phyloP scores from a whole-genome alignment of 2,329 filamentous ascomycete species.

The Cordyceps cicadae region DNA sequence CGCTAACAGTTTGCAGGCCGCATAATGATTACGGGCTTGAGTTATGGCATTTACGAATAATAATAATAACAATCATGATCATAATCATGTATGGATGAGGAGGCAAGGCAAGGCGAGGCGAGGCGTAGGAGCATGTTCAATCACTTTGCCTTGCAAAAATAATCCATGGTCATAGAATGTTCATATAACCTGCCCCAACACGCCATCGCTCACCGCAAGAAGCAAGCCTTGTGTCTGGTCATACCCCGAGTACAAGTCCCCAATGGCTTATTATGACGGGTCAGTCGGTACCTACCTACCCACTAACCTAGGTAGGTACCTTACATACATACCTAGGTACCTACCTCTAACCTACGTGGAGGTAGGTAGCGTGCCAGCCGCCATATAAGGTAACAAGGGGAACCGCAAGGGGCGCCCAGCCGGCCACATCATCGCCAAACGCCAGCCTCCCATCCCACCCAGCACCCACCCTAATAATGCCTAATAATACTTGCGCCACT shows the following conservation, averaged over 20 bases:
- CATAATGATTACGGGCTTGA: background rate
- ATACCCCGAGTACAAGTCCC: too few species aligned
- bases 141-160: background rate
- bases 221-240: background rate
- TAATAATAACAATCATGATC: too few species aligned
- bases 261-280: too few species aligned
- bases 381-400: slow-evolving; percentile 2
- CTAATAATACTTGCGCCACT: too few species aligned
- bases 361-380: background rate
- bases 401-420: slow-evolving; percentile 8
- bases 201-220: background rate
- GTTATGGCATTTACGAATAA: too few species aligned
- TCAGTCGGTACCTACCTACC: too few species aligned
- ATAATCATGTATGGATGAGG: background rate
- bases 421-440: slow-evolving; percentile 7
- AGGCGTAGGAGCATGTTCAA: background rate
- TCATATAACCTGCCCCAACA: background rate
- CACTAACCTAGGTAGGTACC: too few species aligned
- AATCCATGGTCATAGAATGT: background rate
- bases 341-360: too few species aligned
- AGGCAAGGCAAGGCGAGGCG: background rate
- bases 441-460: background rate
- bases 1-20: background rate
- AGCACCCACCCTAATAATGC: slow-evolving; percentile 1
- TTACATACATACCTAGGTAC: too few species aligned